These are phyloP conservation scores for Hippophae tibetana DNA, from an alignment of 306 rosid species.

Conservation along the genomic window DNA sequence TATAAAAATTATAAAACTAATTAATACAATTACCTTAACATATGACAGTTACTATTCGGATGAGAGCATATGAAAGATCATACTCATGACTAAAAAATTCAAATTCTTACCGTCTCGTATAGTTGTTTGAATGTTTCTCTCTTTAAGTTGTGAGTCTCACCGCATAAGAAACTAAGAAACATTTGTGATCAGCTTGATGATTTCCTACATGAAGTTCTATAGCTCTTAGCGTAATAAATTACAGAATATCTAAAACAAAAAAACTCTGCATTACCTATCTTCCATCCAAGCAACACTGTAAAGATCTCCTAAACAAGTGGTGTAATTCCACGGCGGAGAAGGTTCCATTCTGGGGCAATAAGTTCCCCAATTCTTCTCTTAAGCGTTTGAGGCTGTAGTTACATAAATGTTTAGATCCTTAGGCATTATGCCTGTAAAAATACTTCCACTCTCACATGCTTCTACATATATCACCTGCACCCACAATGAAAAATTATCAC, in stretches of 20 bases:
- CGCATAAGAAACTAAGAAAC: slow-evolving; percentile 16
- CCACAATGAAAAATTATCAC: too few relatives aligned
- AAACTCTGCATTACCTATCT: slow-evolving; percentile 47
- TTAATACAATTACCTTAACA: too few relatives aligned
- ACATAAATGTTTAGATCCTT: slow-evolving; percentile 60
- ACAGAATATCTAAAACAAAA: too few relatives aligned
- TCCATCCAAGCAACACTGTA: slow-evolving; percentile 96
- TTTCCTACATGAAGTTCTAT: too few relatives aligned
- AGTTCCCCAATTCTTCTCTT: slow-evolving; percentile 85
- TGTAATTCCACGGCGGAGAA: slow-evolving; percentile 64
- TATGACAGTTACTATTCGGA: too few relatives aligned
- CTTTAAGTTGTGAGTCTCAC: slow-evolving; percentile 77
- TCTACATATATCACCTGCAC: slow-evolving; percentile 75
- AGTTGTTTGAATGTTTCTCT: slow-evolving; percentile 66
- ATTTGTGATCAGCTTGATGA: too few relatives aligned
- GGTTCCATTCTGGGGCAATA: slow-evolving; percentile 82
- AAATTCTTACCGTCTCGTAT: slow-evolving; percentile 38
- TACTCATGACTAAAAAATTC: too few relatives aligned
- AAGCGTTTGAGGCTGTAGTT: slow-evolving; percentile 82
- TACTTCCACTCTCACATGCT: slow-evolving; percentile 95
- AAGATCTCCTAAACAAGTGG: slow-evolving; percentile 82
- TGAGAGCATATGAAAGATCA: too few relatives aligned
- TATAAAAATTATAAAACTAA: too few relatives aligned
- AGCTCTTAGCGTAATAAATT: too few relatives aligned
- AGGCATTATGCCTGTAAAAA: slow-evolving; percentile 91